Percentiles rank a stretch among this genome's conserved stretches.
These are phyloP conservation scores for Trichosanthes truncata DNA, from an alignment of 306 rosid species.

Conservation along the genomic window DNA sequence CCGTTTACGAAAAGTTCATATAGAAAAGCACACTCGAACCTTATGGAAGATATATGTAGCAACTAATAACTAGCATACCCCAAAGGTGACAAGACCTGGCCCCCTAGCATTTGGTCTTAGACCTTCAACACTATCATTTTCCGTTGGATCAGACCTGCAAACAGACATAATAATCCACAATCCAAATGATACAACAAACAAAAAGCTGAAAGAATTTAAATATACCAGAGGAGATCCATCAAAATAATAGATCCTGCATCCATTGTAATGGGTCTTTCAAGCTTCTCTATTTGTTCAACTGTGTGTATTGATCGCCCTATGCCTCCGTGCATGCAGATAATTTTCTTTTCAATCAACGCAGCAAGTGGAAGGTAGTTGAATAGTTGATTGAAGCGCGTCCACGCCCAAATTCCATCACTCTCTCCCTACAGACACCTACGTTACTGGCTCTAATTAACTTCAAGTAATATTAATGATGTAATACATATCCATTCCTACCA, in stretches of 20 bases:
- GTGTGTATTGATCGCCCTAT: slow-evolving; percentile 94
- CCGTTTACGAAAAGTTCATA: neutral
- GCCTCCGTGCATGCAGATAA: slow-evolving; percentile 99
- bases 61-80: slow-evolving; percentile 42
- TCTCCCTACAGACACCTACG: slow-evolving; percentile 60
- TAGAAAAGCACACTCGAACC: neutral
- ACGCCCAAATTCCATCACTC: slow-evolving; percentile 99
- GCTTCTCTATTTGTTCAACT: slow-evolving; percentile 95
- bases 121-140: slow-evolving; percentile 95
- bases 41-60: neutral
- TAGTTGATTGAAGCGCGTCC: slow-evolving; percentile 99
- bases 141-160: slow-evolving; percentile 98
- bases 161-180: slow-evolving; percentile 6
- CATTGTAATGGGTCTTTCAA: slow-evolving; percentile 97
- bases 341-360: slow-evolving; percentile 95
- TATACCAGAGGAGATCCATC: slow-evolving; percentile 93
- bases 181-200: neutral
- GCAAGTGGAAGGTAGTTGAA: slow-evolving; percentile 96
- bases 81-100: slow-evolving; percentile 97
- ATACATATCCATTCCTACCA: slow-evolving; percentile 44
- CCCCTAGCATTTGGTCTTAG: slow-evolving; percentile 99
- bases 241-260: slow-evolving; percentile 95
- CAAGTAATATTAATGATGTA: slow-evolving; percentile 18
- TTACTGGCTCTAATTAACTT: slow-evolving; percentile 21
- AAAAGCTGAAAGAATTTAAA: slow-evolving; percentile 6